Base-by-base conservation (phyloP, 1,284 basidiomycete species). In the Leccinum subspadiceum region DNA sequence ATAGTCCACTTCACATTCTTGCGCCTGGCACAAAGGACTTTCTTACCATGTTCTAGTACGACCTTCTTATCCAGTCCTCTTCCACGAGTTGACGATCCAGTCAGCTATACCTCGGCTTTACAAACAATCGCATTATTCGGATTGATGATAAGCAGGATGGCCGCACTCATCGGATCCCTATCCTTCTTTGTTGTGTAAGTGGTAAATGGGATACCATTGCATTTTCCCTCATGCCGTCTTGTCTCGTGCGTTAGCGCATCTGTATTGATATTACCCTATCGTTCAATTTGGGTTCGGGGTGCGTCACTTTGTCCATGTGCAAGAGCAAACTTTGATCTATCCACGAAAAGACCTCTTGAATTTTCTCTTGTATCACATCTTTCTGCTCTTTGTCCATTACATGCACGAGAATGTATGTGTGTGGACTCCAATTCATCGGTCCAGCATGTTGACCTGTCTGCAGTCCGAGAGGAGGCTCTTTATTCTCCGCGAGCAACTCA, bases 81-180 rank as follows among this genome's bases (percentile, higher is more conserved):
- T 15, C 54, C 44, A 31, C 39, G 6, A 59, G 50, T 53, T 59
- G 55, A 61, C 53, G 8, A n/a, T 56, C 33, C 9, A 51, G 31
- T 54, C 53, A 79, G 79, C 64, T 81, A 79, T 65, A 76, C 77
- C 10, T 78, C 86, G 64, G 90, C 85, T 10, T 73, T 91, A 22
- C 91, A 91, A 67, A 87, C 86, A 0, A 84, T 94, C 46, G 90
- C 85, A 1, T 73, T 94, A 8, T 91, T 94, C 68, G 91, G 90
- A 2, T 72, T 94, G 57, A 84, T 86, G 65, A 76, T 89, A 66
- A 84, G 87, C 60, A 80, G 93, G 20, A 73, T 90, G 44, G 81
- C 84, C n/a, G 87, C 88, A 1, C 75, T 86, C 50, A 57, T 85
- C 33, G 87, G 86, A 7, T 83, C 85, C 0, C 53, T 82, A 7